Base-by-base conservation (phyloP, 768 basidiomycete species). In the Boletus subcaerulescens region DNA sequence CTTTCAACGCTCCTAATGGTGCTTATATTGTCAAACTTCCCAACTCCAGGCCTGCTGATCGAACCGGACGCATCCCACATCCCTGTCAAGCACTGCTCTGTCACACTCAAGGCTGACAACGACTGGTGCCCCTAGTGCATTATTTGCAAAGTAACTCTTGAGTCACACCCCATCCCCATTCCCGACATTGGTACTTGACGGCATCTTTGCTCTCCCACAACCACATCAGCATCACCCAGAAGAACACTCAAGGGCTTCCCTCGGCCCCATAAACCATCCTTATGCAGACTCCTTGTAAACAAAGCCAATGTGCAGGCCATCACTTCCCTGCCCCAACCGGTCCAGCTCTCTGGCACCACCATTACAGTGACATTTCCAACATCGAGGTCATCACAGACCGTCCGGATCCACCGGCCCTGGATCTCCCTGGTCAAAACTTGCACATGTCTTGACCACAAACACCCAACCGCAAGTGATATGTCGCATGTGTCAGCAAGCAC, bases 361-460 rank as follows among this genome's bases (percentile, higher is more conserved):
- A 4, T 11, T 7, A 32, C 17, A 7, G 7, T 10, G 9, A 24
- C 36, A 9, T 49, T 42, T 20, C 41, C 15, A 0, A 20, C 14
- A 10, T 12, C 46, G 0, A 24, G 12, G 0, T 10, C n/a, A 4
- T 10, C n/a, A 17, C n/a, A 7, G 13, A 45, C 29, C 6, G 2
- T 7, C 44, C 6, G 3, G 20, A 20, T 20, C 20, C 20, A 3
- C 20, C 20, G 33, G 17, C 1, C 12, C 40, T 3, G 57, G 60
- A 8, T 65, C 61, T 1, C 65, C 64, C 7, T 53, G 64, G 5
- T 64, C 65, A 5, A 65, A 54, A 45, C 64, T 65, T 15, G 64
- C 64, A 5, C 52, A 33, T 11, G 64, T 65, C 3, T 52, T 66
- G n/a, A 52, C 45, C 6, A 20, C 52, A 5, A 45, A 53, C 18